Percentiles rank a stretch among this genome's conserved stretches.
phyloP scores from a whole-genome alignment of 768 basidiomycete species.

The Rhodotorula kratochvilovae region DNA sequence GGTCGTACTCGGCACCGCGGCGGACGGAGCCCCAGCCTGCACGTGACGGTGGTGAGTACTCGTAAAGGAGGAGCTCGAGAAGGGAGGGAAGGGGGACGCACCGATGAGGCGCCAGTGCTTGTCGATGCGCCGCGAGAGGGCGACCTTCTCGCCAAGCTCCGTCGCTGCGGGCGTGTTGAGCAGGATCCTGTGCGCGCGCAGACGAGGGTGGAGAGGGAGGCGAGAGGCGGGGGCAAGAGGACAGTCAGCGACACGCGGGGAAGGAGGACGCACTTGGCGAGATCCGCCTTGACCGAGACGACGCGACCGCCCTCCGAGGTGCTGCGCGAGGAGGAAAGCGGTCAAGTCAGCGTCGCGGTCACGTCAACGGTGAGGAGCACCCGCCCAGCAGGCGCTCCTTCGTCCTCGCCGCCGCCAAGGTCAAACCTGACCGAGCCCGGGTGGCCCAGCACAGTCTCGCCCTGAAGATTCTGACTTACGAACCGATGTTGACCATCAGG shows the following conservation, averaged over 20 bases:
- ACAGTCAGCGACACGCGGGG: not conserved
- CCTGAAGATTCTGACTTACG: not conserved
- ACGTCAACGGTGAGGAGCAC: no score
- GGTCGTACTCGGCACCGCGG: constrained; percentile 33
- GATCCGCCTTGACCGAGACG: constrained; percentile 84
- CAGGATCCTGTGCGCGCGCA: constrained; percentile 61
- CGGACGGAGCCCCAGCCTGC: constrained; percentile 32
- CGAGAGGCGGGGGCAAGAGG: not conserved
- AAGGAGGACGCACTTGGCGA: constrained; percentile 53
- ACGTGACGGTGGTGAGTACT: no score
- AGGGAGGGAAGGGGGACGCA: not conserved
- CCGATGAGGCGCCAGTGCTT: constrained; percentile 52
- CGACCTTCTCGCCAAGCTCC: constrained; percentile 96
- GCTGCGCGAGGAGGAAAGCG: constrained; percentile 43
- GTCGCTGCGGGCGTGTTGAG: constrained; percentile 92
- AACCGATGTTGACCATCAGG: constrained; percentile 85
- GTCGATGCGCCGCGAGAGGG: constrained; percentile 86
- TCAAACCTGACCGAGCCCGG: no score
- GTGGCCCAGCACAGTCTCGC: not conserved
- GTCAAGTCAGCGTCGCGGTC: not conserved
- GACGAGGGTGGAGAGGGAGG: not conserved
- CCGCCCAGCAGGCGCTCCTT: no score
- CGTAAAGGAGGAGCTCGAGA: not conserved
- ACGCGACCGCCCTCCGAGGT: constrained; percentile 96
- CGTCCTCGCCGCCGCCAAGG: no score